These are phyloP conservation scores for Huntiella abstrusa DNA, from an alignment of 2,329 filamentous ascomycete species.

Conservation along the genomic window DNA sequence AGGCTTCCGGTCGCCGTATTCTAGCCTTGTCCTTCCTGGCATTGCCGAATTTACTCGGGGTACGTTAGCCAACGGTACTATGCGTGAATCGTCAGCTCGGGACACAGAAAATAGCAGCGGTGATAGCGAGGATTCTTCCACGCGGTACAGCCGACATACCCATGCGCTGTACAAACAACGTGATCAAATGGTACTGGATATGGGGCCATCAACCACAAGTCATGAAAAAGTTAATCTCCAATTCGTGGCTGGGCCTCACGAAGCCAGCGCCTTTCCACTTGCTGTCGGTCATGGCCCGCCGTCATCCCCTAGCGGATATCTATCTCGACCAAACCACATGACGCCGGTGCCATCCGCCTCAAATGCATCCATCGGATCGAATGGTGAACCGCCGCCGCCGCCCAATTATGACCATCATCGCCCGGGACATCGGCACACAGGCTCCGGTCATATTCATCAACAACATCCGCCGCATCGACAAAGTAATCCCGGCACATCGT, in stretches of 20 bases:
- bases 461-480: background rate
- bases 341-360: background rate
- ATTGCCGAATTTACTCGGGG: conserved; percentile 2
- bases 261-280: background rate
- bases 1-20: background rate
- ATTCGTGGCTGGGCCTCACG: background rate
- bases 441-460: background rate
- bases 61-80: background rate
- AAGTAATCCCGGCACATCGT: background rate
- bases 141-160: background rate
- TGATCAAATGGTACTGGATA: background rate
- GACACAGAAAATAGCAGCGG: background rate
- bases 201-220: background rate
- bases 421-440: background rate
- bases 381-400: background rate
- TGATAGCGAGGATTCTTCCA: background rate
- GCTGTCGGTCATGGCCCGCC: background rate
- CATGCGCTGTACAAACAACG: background rate
- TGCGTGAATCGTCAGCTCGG: background rate
- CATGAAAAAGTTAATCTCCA: conserved; percentile 3
- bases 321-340: background rate
- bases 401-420: background rate
- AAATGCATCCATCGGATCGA: background rate
- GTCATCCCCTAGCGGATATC: background rate
- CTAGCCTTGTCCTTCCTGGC: conserved; percentile 1